Evolutionary conservation across 2,329 filamentous ascomycete genomes (phyloP).

Genomic region (Phialophora expanda): DNA sequence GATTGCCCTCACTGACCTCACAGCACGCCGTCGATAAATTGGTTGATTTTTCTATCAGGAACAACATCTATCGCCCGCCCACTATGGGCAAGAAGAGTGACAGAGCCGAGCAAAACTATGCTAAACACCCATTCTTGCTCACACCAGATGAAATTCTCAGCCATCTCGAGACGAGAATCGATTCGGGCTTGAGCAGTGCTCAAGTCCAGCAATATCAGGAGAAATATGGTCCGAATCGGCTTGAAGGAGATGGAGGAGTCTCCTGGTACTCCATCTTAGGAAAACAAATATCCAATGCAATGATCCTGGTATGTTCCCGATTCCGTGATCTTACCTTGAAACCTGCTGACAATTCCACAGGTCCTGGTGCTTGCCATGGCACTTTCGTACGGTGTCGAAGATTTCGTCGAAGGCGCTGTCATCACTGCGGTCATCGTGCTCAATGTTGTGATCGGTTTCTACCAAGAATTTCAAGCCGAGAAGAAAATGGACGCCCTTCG

Average conservation of each 20-base stretch:
- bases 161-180: slow-evolving; percentile 54
- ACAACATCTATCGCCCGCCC: slow-evolving; percentile 10
- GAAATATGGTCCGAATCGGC: slow-evolving; percentile 58
- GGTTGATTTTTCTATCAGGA: neutral
- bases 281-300: slow-evolving; percentile 61
- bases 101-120: slow-evolving; percentile 40
- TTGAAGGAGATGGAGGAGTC: slow-evolving; percentile 53
- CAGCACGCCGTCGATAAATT: neutral
- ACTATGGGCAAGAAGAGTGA: slow-evolving; percentile 33
- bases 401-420: slow-evolving; percentile 64
- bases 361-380: slow-evolving; percentile 74
- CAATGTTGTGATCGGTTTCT: slow-evolving; percentile 64
- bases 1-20: neutral
- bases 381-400: slow-evolving; percentile 60
- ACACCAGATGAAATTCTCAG: slow-evolving; percentile 48
- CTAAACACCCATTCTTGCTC: slow-evolving; percentile 45
- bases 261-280: slow-evolving; percentile 57
- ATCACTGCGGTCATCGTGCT: slow-evolving; percentile 64
- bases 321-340: slow-evolving; percentile 21
- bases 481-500: slow-evolving; percentile 64
- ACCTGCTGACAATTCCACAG: slow-evolving; percentile 21
- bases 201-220: slow-evolving; percentile 53
- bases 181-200: slow-evolving; percentile 53
- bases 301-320: slow-evolving; percentile 55
- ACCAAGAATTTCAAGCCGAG: slow-evolving; percentile 65